Evolutionary conservation across 495 filamentous ascomycete species (phyloP).

Genomic region (Annulohypoxylon stygium): DNA sequence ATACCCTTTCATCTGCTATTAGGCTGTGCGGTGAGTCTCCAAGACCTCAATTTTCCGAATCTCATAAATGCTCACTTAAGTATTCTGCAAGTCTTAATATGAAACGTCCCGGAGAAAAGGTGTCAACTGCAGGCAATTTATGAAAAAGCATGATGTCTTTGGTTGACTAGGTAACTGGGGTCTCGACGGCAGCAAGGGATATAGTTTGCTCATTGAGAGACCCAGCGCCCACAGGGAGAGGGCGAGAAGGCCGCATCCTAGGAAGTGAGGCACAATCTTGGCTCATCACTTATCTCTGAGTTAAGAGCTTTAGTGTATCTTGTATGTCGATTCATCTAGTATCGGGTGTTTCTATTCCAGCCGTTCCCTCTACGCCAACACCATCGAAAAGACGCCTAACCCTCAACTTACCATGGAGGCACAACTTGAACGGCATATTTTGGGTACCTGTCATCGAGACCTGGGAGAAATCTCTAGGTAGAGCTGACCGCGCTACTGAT

Average conservation of each 20-base stretch:
- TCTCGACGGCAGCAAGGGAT: constrained; percentile 3
- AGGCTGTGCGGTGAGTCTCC: neutral
- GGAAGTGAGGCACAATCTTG: no score
- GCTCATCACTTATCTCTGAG: no score
- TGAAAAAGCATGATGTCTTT: neutral
- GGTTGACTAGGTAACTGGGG: neutral
- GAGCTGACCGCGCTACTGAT: neutral
- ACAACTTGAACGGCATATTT: neutral
- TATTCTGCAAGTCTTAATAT: neutral
- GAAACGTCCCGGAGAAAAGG: neutral
- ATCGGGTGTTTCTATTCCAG: no score
- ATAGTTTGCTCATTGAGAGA: neutral
- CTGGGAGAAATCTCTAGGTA: neutral
- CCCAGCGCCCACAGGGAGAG: neutral
- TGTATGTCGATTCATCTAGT: no score
- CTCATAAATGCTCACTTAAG: neutral
- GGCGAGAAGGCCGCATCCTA: neutral
- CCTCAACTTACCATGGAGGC: no score
- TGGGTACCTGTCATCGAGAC: neutral
- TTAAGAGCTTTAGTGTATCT: no score
- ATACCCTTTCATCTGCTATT: neutral
- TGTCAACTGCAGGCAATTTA: neutral
- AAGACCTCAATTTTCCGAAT: neutral
- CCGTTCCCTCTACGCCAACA: no score
- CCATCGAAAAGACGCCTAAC: no score